Evolutionary conservation across 1,284 basidiomycete genomes (phyloP).

Genomic region (Hymenochaete sp.): DNA sequence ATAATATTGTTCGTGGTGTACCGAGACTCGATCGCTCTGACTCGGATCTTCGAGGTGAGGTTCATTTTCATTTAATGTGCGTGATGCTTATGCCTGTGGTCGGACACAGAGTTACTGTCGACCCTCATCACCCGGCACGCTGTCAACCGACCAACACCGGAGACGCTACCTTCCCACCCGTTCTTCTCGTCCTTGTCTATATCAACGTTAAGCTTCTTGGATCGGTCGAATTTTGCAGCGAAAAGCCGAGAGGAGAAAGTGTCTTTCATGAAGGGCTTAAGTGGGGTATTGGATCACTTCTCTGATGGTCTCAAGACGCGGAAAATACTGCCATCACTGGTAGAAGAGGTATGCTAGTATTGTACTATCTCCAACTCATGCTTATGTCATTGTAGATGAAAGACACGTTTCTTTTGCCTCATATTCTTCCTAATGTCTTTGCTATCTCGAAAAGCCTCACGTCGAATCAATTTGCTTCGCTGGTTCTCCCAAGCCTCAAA

Average conservation of each 20-base stretch:
- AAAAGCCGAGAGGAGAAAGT: slow-evolving; percentile 95
- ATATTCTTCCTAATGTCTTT: slow-evolving; percentile 98
- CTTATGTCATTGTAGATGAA: slow-evolving; percentile 63
- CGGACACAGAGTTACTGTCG: slow-evolving; percentile 56
- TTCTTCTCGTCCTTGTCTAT: slow-evolving; percentile 98
- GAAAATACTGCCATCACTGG: slow-evolving; percentile 90
- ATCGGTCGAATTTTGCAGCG: slow-evolving; percentile 89
- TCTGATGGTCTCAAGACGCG: slow-evolving; percentile 80
- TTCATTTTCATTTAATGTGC: slow-evolving; percentile 1
- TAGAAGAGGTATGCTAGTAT: slow-evolving; percentile 68
- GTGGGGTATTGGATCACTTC: slow-evolving; percentile 77
- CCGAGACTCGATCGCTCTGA: slow-evolving; percentile 57
- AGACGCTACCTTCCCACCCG: slow-evolving; percentile 68
- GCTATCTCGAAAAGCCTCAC: slow-evolving; percentile 76
- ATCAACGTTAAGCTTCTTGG: slow-evolving; percentile 93
- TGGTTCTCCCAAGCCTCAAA: slow-evolving; percentile 82
- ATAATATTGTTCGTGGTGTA: slow-evolving; percentile 65
- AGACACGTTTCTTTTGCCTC: slow-evolving; percentile 84
- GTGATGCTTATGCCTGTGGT: neutral
- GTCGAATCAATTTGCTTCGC: slow-evolving; percentile 72
- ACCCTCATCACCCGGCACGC: slow-evolving; percentile 76
- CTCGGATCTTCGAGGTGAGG: slow-evolving; percentile 56
- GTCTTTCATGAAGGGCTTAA: slow-evolving; percentile 88
- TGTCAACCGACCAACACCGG: slow-evolving; percentile 64
- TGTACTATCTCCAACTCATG: slow-evolving; percentile 2